phyloP scores from a whole-genome alignment of 139 green algal species.

The Chlamydomonas sp. region DNA sequence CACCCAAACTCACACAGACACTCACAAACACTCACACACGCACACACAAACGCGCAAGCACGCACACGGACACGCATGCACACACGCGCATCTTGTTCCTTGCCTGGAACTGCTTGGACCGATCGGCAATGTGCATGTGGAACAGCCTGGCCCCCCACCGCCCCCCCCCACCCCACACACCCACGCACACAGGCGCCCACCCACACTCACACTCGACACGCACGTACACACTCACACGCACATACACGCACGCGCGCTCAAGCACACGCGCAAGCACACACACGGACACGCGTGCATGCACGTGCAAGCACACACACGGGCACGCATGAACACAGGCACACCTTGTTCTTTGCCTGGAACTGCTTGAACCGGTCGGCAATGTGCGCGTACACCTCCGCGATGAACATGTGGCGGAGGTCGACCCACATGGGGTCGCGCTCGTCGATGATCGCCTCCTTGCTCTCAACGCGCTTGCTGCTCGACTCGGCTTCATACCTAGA shows the following conservation, averaged over 20 bases:
- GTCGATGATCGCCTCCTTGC: constrained; percentile 68
- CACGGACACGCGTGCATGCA: too few species aligned
- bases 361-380: constrained; percentile 37
- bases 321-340: neutral
- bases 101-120: constrained; percentile 51
- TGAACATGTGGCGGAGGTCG: constrained; percentile 85
- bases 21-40: too few species aligned
- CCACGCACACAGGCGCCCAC: too few species aligned
- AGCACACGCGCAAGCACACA: too few species aligned
- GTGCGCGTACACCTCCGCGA: constrained; percentile 57
- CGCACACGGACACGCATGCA: too few species aligned
- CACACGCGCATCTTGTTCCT: constrained; percentile 51
- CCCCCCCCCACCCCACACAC: too few species aligned
- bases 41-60: too few species aligned
- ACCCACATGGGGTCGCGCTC: constrained; percentile 44
- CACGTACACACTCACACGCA: too few species aligned
- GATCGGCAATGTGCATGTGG: constrained; percentile 13
- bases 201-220: too few species aligned
- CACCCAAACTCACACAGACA: too few species aligned
- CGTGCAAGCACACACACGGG: neutral
- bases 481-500: constrained; percentile 48
- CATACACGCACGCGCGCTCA: too few species aligned
- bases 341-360: constrained; percentile 67
- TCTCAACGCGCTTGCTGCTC: constrained; percentile 51
- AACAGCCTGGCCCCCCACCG: too few species aligned